Percentiles rank a stretch among this genome's conserved stretches.
Evolutionary conservation across 2,329 filamentous ascomycete species (phyloP).

Genomic region (Didymella pomorum): DNA sequence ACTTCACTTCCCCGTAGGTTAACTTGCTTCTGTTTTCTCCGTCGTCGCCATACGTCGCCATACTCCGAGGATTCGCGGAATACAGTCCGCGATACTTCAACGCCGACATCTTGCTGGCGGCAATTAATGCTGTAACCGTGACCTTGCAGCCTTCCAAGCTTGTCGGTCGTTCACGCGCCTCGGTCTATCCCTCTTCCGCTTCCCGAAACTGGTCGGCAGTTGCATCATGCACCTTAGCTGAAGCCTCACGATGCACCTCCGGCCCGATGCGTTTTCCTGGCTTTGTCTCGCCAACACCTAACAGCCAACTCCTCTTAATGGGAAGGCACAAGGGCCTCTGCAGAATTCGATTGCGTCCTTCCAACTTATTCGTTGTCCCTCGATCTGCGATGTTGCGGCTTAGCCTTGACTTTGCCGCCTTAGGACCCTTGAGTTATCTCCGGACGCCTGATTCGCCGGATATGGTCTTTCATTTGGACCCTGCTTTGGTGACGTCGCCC

Average conservation of each 20-base stretch:
- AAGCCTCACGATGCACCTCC: conserved; percentile 15
- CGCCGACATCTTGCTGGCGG: conserved; percentile 18
- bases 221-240: conserved; percentile 4
- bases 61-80: background rate
- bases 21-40: background rate
- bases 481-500: conserved; percentile 15
- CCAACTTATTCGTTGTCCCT: conserved; percentile 2
- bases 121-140: conserved; percentile 21
- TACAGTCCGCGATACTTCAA: conserved; percentile 7
- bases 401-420: conserved; percentile 10
- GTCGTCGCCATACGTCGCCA: too few species aligned
- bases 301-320: background rate
- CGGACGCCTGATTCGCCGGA: conserved; percentile 16
- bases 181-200: conserved; percentile 26
- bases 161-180: conserved; percentile 15
- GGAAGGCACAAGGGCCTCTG: background rate
- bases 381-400: conserved; percentile 16
- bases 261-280: conserved; percentile 5
- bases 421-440: conserved; percentile 20
- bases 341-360: background rate
- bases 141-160: conserved; percentile 12
- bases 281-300: background rate
- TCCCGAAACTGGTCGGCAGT: conserved; percentile 20
- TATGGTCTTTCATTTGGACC: background rate
- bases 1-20: background rate